Percentiles rank a stretch among this genome's conserved stretches.
Evolutionary conservation across 2,329 filamentous ascomycete species (phyloP).

Genomic region (Aspergillus sp.): DNA sequence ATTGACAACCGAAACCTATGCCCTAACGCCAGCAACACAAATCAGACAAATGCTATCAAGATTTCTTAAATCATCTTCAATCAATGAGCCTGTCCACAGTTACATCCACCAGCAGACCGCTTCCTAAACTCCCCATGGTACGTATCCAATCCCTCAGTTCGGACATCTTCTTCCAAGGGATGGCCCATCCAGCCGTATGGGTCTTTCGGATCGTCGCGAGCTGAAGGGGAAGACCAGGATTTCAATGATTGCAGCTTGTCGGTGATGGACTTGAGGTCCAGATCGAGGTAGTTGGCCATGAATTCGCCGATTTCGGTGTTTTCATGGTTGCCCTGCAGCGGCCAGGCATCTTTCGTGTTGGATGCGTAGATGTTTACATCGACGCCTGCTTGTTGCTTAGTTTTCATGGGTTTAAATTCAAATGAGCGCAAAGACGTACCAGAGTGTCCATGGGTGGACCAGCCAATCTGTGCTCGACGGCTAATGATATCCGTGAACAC

Average conservation of each 20-base stretch:
- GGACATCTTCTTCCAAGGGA: constrained; percentile 30
- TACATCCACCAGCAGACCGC: constrained; percentile 25
- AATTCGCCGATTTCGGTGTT: constrained; percentile 90
- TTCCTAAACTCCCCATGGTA: constrained; percentile 42
- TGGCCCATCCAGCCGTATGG: constrained; percentile 36
- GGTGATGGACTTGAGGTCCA: constrained; percentile 74
- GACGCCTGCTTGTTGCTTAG: constrained; percentile 50
- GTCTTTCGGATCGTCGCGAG: constrained; percentile 10
- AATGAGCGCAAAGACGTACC: constrained; percentile 20
- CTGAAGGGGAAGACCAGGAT: constrained; percentile 11
- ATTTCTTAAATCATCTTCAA: neutral
- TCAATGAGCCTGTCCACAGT: constrained; percentile 14
- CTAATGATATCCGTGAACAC: constrained; percentile 80
- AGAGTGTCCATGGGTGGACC: constrained; percentile 89
- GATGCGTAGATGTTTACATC: constrained; percentile 97
- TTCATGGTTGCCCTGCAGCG: constrained; percentile 78
- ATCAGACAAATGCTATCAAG: too few relatives aligned
- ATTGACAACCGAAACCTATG: neutral
- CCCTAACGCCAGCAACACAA: neutral
- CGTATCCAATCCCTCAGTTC: constrained; percentile 34
- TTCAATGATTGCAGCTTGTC: constrained; percentile 53
- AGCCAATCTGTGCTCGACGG: constrained; percentile 79
- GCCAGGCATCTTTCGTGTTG: constrained; percentile 54
- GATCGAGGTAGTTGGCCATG: constrained; percentile 66
- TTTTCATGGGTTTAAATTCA: neutral